Base-by-base conservation (phyloP, 345 rosid genomes). In the Lumnitzera littorea region DNA sequence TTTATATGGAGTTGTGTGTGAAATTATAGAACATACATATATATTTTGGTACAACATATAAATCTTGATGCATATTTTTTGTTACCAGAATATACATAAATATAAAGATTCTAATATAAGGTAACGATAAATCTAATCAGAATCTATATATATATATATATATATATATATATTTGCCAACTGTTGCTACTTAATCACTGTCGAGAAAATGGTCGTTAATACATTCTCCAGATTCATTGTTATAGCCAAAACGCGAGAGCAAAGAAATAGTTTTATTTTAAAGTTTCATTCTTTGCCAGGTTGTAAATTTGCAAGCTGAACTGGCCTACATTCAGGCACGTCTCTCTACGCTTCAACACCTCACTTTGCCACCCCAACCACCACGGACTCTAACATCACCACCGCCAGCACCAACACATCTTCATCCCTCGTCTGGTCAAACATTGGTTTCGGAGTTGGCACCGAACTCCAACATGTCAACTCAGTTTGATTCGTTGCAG, bases 301-400 rank as follows among this genome's bases (percentile, higher is more conserved):
- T 86, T 13, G 78, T 84, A 72, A 85, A 76, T 76, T 68, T 92
- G 55, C 98, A 87, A 66, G 87, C 95, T 0, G 96, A 91, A 64
- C 68, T 91, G 13, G 83, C 95, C 5, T 77, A 67, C 72, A 73
- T 78, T 53, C 96, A 85, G 67, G 89, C 89, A 43, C 74, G 73
- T 27, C 83, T 89, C 46, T 74, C 88, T 2, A 72, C 80, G 25
- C 20, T 89, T 68, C 88, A 75, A 24, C 70, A 68, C 24, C 53
- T 78, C 13, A 66, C 83, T 50, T 52, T 25, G 15, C 60, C 66
- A 59, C 69, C 64, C 1, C 60, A 60, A 13, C 70, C 69, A 24
- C 64, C 67, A 10, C 64, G 56, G 36, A 59, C 52, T 51, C 41
- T 51, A 3, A 65, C 72, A 10, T 66, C 59, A 0, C 4, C 74